Conservation (phyloP, 139 green algal genomes). For the Mychonastes homosphaera region DNA sequence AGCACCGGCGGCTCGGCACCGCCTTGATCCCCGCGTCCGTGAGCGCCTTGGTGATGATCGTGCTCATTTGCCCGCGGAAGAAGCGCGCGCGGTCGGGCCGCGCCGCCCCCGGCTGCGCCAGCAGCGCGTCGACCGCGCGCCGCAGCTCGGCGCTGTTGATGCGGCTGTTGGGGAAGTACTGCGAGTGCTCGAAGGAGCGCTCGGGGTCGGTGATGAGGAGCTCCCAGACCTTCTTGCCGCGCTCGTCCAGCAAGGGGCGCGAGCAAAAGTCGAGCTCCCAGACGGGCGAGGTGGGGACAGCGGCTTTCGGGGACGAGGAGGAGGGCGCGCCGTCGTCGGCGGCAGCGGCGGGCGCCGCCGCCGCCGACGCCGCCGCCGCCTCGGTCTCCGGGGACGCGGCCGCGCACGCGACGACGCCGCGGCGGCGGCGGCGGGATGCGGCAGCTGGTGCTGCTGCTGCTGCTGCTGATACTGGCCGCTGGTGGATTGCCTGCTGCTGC, state of each 20-base stretch:
- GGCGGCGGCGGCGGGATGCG: too few species aligned
- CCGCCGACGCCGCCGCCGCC: conserved; percentile 5
- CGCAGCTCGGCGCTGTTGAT: conserved; percentile 92
- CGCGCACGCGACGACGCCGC: too few species aligned
- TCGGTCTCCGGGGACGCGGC: too few species aligned
- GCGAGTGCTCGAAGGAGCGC: conserved; percentile 73
- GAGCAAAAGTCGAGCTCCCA: conserved; percentile 98
- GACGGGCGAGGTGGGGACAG: conserved; percentile 25
- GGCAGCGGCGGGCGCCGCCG: not conserved
- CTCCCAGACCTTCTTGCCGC: conserved; percentile 98
- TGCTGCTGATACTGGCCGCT: too few species aligned
- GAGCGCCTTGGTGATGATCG: conserved; percentile 91
- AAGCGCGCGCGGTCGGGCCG: conserved; percentile 68
- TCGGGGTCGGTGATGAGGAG: conserved; percentile 81
- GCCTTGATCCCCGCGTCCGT: conserved; percentile 79
- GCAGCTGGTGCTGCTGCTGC: too few species aligned
- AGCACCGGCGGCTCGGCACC: conserved; percentile 82
- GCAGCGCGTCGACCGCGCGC: conserved; percentile 48
- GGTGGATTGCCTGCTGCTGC: too few species aligned
- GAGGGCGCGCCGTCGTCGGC: not conserved
- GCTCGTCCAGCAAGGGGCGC: conserved; percentile 86
- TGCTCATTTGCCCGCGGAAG: conserved; percentile 96
- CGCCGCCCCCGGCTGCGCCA: conserved; percentile 51
- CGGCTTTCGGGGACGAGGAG: conserved; percentile 1
- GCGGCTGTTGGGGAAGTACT: conserved; percentile 96